Conservation (phyloP, 1,284 basidiomycete genomes). For the Irpex lacteus region DNA sequence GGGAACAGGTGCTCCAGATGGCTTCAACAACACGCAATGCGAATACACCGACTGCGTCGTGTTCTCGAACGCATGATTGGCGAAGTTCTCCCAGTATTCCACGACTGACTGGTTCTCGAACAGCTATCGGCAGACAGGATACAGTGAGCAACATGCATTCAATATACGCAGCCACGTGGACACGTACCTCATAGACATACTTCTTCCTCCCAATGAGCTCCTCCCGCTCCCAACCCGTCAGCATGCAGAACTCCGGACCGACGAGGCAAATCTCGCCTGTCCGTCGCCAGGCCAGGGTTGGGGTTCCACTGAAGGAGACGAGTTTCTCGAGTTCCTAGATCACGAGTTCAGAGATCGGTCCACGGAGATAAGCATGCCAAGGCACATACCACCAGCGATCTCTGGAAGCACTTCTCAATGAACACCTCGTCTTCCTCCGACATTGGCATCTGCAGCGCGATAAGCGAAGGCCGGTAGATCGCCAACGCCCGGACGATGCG, state of each 20-base stretch:
- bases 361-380: background rate
- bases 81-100: slow-evolving; percentile 95
- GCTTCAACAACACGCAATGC: slow-evolving; percentile 84
- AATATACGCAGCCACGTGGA: no score
- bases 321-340: slow-evolving; percentile 91
- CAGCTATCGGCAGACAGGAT: slow-evolving; percentile 47
- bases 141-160: background rate
- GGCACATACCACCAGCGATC: slow-evolving; percentile 78
- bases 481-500: slow-evolving; percentile 93
- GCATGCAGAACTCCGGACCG: slow-evolving; percentile 93
- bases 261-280: slow-evolving; percentile 98
- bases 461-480: slow-evolving; percentile 92
- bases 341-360: background rate
- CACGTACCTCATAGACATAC: slow-evolving; percentile 85
- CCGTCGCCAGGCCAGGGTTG: slow-evolving; percentile 97
- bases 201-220: slow-evolving; percentile 79
- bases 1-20: slow-evolving; percentile 77
- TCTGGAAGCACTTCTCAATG: slow-evolving; percentile 93
- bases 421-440: slow-evolving; percentile 93
- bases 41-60: slow-evolving; percentile 94
- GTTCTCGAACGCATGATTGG: slow-evolving; percentile 92
- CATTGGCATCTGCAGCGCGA: slow-evolving; percentile 94
- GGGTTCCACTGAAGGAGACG: slow-evolving; percentile 97
- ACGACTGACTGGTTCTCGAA: slow-evolving; percentile 90
- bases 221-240: slow-evolving; percentile 86